Evolutionary conservation across 2,329 filamentous ascomycete species (phyloP).

Genomic region (Cryphonectria japonica): DNA sequence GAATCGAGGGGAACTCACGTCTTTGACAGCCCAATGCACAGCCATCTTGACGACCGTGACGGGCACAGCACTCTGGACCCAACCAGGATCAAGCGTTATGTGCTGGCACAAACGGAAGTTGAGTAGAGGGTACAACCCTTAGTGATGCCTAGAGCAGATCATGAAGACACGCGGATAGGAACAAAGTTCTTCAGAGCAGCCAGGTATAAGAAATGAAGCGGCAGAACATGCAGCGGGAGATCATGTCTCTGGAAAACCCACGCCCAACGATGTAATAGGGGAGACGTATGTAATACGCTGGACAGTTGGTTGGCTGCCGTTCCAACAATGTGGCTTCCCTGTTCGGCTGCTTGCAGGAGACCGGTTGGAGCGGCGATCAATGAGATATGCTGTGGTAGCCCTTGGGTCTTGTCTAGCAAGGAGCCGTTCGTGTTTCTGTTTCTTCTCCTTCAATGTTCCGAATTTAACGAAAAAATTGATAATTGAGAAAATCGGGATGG

Average conservation of each 20-base stretch:
- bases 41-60: constrained; percentile 22
- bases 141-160: not conserved
- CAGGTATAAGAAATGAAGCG: not conserved
- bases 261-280: not conserved
- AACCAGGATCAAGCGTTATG: not conserved
- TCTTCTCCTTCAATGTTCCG: no score
- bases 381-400: not conserved
- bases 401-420: not conserved
- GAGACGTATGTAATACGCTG: not conserved
- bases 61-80: not conserved
- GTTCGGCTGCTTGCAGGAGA: constrained; percentile 15
- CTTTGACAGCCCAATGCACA: constrained; percentile 35
- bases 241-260: constrained; percentile 18
- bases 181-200: not conserved
- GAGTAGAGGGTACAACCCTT: not conserved
- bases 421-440: not conserved
- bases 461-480: not conserved
- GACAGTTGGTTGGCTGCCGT: not conserved
- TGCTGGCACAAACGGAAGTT: not conserved
- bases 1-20: constrained; percentile 38
- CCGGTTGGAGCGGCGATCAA: not conserved
- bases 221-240: constrained; percentile 10
- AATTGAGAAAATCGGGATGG: no score
- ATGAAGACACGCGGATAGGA: not conserved
- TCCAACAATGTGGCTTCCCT: not conserved